Evolutionary conservation across 1,284 basidiomycete species (phyloP), one percentile per base, ranked within the genome.

Genomic region (Ustilago sp.): DNA sequence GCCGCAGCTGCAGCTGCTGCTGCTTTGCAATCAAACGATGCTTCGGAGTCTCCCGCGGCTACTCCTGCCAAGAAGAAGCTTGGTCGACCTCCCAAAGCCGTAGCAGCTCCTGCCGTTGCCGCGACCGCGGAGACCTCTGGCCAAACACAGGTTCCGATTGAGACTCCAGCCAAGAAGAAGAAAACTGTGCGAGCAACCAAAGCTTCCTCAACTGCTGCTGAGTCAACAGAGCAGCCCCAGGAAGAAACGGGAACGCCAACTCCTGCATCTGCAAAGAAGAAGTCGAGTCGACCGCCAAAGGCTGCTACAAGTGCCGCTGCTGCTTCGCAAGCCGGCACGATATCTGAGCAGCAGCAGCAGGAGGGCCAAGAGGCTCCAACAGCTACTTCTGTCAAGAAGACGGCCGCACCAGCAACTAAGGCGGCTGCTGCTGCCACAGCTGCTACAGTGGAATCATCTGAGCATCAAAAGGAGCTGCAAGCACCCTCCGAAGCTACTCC

Each of bases 181-280:
- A 60, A 60, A 23, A 28, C 23, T 3, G 52, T 31, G 35, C 55
- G 63, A n/a, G 31, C 62, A 7, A 23, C 54, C n/a, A 63, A 63
- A 8, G 45, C 47, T 13, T 6, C 32, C 47, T 43, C 38, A n/a
- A 11, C 34, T 11, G 53, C 53, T 23, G 38, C 60, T 19, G 52
- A 48, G 15, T 13, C 28, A 12, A 17, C 48, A 48, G 17, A 11
- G 34, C 43, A 31, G 12, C 52, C 34, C 11, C 15, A 36, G 38
- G 48, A 35, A 9, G 47, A 39, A 13, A 38, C 50, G 8, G 48
- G 41, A 13, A n/a, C 38, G 1, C 36, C 31, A 11, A 23, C 8
- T 6, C 13, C 51, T 32, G 23, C 36, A 50, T 28, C 28, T 50
- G 47, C 48, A 31, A 55, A 43, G 35, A 63, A 50, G 53, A 67